Percentiles rank a stretch among this genome's conserved stretches.
phyloP scores from a whole-genome alignment of 305 asterid species.

The Fraxinus angustifolia region DNA sequence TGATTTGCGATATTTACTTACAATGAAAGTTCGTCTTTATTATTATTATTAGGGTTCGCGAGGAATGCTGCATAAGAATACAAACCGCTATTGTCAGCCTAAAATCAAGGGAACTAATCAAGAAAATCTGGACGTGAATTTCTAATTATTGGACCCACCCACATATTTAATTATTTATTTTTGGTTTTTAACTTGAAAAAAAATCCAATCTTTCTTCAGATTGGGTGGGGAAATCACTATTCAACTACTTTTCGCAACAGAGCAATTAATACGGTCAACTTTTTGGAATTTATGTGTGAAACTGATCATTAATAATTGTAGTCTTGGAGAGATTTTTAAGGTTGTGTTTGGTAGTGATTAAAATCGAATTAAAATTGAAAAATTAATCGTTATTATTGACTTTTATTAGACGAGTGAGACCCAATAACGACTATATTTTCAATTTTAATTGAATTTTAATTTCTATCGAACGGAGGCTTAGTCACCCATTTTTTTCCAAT shows the following conservation, averaged over 20 bases:
- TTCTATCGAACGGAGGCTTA: too few relatives aligned
- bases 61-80: not conserved
- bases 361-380: too few relatives aligned
- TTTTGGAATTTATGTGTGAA: not conserved
- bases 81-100: not conserved
- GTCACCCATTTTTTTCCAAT: too few relatives aligned
- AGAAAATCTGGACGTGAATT: not conserved
- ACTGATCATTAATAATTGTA: not conserved
- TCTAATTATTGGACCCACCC: not conserved
- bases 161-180: not conserved
- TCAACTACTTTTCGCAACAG: not conserved
- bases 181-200: not conserved
- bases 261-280: not conserved
- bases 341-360: too few relatives aligned
- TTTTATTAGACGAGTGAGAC: too few relatives aligned
- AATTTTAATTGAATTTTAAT: too few relatives aligned
- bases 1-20: too few relatives aligned
- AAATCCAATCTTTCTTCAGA: not conserved
- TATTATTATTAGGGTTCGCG: not conserved
- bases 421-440: too few relatives aligned
- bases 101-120: not conserved
- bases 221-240: not conserved
- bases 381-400: too few relatives aligned
- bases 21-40: not conserved
- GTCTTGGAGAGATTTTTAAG: not conserved